phyloP scores from a whole-genome alignment of 768 basidiomycete species.

The Collybia nuda region DNA sequence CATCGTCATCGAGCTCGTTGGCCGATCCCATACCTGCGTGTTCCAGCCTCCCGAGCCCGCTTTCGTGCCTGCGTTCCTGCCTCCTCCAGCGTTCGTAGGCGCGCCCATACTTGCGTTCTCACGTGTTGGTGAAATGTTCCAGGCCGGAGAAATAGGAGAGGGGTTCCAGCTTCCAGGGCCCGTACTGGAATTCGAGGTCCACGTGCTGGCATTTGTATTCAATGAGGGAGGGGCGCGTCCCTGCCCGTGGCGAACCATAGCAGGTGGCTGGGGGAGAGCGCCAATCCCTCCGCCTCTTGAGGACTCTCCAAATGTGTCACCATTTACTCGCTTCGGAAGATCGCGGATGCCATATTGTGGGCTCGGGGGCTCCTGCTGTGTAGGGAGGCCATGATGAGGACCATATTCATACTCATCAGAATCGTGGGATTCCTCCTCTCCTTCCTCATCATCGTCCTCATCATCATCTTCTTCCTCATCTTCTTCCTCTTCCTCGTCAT shows the following conservation, averaged over 20 bases:
- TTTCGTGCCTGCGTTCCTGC: background rate
- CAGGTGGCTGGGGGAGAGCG: conserved; percentile 8
- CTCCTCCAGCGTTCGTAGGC: conserved; percentile 3
- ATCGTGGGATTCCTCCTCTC: conserved; percentile 12
- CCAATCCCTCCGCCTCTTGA: conserved; percentile 3
- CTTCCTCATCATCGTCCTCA: conserved; percentile 8
- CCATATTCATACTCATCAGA: conserved; percentile 14
- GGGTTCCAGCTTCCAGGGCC: no score
- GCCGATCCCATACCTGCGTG: conserved; percentile 1
- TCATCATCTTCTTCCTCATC: conserved; percentile 15
- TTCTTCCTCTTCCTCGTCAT: conserved; percentile 24
- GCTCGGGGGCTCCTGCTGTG: conserved; percentile 22
- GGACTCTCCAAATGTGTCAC: background rate
- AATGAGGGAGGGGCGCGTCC: conserved; percentile 2
- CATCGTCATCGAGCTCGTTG: conserved; percentile 10
- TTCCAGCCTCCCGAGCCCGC: conserved; percentile 6
- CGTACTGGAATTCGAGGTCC: background rate
- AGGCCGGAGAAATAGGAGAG: no score
- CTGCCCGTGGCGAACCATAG: conserved; percentile 4
- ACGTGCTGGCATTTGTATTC: background rate
- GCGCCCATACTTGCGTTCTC: background rate
- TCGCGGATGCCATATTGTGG: conserved; percentile 48
- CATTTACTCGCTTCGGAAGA: conserved; percentile 26
- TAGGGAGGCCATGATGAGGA: conserved; percentile 5
- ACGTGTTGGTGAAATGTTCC: conserved; percentile 3